phyloP scores from a whole-genome alignment of 257 asterid genomes.

The Solanum neorickii region DNA sequence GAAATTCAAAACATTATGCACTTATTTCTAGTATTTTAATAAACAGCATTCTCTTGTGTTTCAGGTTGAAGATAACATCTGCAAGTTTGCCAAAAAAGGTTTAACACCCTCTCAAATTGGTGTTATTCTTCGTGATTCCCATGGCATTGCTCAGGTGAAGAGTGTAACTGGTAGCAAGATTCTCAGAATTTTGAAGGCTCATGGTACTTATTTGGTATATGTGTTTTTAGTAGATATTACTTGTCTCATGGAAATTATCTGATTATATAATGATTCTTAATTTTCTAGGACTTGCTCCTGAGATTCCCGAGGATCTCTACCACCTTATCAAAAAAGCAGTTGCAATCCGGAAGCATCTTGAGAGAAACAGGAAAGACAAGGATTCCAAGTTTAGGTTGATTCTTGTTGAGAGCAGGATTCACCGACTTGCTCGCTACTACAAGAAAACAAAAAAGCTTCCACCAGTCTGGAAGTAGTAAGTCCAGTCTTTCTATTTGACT shows the following conservation, averaged over 20 bases:
- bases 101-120: conserved; percentile 65
- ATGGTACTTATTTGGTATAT: conserved; percentile 14
- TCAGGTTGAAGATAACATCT: conserved; percentile 55
- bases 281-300: conserved; percentile 61
- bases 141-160: conserved; percentile 61
- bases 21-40: not conserved
- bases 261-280: not conserved
- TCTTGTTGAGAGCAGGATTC: conserved; percentile 45
- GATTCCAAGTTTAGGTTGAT: conserved; percentile 59
- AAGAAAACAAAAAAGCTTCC: conserved; percentile 70
- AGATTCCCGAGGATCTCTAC: conserved; percentile 15
- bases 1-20: not conserved
- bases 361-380: conserved; percentile 70
- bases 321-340: conserved; percentile 64
- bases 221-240: not conserved
- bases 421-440: conserved; percentile 39
- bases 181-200: conserved; percentile 49
- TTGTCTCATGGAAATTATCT: not conserved
- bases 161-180: conserved; percentile 26
- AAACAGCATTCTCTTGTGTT: not conserved
- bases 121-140: conserved; percentile 68
- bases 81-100: conserved; percentile 62
- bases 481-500: not conserved
- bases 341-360: conserved; percentile 65
- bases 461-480: conserved; percentile 69